A percentile compares a stretch with the other conserved stretches of the same genome.
phyloP scores from a whole-genome alignment of 1,139 yeast species.

The Nematodospora anomalae region DNA sequence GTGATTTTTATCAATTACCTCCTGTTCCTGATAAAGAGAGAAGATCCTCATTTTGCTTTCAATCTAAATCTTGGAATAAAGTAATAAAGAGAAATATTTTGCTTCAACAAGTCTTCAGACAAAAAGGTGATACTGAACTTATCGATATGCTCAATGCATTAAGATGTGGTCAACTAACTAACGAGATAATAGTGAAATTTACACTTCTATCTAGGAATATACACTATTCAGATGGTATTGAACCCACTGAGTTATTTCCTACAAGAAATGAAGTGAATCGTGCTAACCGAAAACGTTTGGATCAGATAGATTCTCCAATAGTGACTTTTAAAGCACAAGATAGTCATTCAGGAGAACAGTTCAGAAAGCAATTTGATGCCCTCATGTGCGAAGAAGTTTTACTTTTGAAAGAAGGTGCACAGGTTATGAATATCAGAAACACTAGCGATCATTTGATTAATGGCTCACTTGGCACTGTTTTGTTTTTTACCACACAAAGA shows the following conservation, averaged over 20 bases:
- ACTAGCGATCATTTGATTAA: slow-evolving; percentile 48
- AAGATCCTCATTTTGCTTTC: slow-evolving; percentile 52
- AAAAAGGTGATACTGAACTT: slow-evolving; percentile 64
- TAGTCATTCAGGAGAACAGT: slow-evolving; percentile 21
- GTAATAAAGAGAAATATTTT: slow-evolving; percentile 57
- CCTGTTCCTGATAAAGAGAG: slow-evolving; percentile 59
- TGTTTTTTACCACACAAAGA: slow-evolving; percentile 58
- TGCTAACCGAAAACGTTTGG: slow-evolving; percentile 61
- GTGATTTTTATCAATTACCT: slow-evolving; percentile 85
- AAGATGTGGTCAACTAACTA: slow-evolving; percentile 62
- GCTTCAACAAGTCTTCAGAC: slow-evolving; percentile 68
- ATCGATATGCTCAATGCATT: slow-evolving; percentile 74
- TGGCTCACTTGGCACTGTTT: slow-evolving; percentile 55
- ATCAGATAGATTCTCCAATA: slow-evolving; percentile 32
- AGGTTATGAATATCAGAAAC: slow-evolving; percentile 57
- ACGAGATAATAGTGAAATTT: slow-evolving; percentile 46
- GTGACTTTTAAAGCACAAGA: slow-evolving; percentile 56
- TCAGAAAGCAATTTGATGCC: slow-evolving; percentile 36
- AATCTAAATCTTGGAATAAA: slow-evolving; percentile 55
- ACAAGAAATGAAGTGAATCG: slow-evolving; percentile 70
- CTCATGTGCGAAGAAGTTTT: slow-evolving; percentile 48
- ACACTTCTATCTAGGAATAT: slow-evolving; percentile 52
- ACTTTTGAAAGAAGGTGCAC: slow-evolving; percentile 57
- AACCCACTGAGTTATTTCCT: slow-evolving; percentile 79
- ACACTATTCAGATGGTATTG: slow-evolving; percentile 66